Base-by-base conservation (phyloP, 108 stramenopile genomes). In the Heterococcus sp. region DNA sequence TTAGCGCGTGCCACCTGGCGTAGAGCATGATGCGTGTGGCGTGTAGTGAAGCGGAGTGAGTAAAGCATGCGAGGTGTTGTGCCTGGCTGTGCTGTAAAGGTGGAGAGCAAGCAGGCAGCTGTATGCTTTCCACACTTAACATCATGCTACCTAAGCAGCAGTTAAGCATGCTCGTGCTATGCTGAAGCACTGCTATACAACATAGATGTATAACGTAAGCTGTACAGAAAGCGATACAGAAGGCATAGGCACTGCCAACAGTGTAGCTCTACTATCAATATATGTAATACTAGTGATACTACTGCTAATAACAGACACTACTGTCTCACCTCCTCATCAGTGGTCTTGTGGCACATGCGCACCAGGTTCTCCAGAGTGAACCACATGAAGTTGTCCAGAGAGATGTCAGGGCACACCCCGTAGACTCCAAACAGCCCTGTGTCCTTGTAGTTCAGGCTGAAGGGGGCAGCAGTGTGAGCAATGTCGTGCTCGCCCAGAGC, bases 371-470 rank as follows among this genome's bases (percentile, higher is more conserved):
- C 84, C 76, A 92, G 93, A 4, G 94, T 89, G 88, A 91, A 90
- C 88, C 88, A 90, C 87, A 94, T 91, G 66, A 89, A 69, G 80
- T 94, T 92, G 74, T 94, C 92, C 71, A 95, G 87, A 85, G 93
- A 92, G 87, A 94, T 94, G 82, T 96, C 94, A 36, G 93, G 90
- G 21, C 90, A 91, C 37, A 94, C 89, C 33, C 93, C 91, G 81
- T 96, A 96, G 28, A 99, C 75, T 67, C 97, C 98, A 78, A 99
- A 95, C 35, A 99, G 91, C 26, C 98, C 98, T 32, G 95, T 96
- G 80, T 99, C 98, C 89, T 95, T 11, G 39, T 30, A 31, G 14
- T 8, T 21, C 14, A 58, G 8, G 14, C 14, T 58, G 14, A 21
- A 58, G 46, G 21, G 14, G 14, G 8, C 46, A 8, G 46, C 46